Base-by-base conservation (phyloP, 1,284 basidiomycete species). In the Xerocomus amazonicus region DNA sequence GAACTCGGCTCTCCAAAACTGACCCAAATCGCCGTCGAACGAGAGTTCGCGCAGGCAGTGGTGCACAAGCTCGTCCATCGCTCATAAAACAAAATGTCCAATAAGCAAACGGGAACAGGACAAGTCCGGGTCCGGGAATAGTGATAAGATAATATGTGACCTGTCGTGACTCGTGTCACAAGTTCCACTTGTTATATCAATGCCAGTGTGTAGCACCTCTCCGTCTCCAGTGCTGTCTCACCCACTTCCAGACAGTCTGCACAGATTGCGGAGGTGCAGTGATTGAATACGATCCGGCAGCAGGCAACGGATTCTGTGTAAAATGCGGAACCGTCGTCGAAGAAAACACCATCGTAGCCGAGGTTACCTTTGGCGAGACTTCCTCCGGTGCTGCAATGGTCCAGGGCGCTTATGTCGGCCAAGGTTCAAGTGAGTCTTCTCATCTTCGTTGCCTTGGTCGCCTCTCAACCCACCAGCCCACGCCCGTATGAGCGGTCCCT, bases 321-420 rank as follows among this genome's bases (percentile, higher is more conserved):
- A 73, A 78, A 56, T 97, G 93, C 60, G 92, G 91, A 47, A 88
- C 85, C 10, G 92, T 98, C 14, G 79, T 97, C 12, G 94, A 97
- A 68, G 92, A 97, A 71, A 95, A 92, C 62, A 85, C 90, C 8
- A 96, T 99, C 56, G 93, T 98, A 13, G 91, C 88, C 57, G 87
- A 97, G 66, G 83, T 99, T 53, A 87, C 87, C 0, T 99, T 99
- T 62, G 92, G 92, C 23, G 97, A 99, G 73, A 92, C 90, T 9
- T 83, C 89, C 7, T 83, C 83, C 40, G 97, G 97, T 29, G 92
- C 93, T 10, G 93, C 96, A 1, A 91, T 97, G 73, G 94, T 97
- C 0, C 91, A 96, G 65, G 97, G 97, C 16, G 88, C 90, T 13
- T 97, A 92, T 64, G 90, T 99, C n/a, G 90, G 83, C 1, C 87